Evolutionary conservation across 148 eudicot genomes (phyloP).

Genomic region (Dianthus caryophyllus): DNA sequence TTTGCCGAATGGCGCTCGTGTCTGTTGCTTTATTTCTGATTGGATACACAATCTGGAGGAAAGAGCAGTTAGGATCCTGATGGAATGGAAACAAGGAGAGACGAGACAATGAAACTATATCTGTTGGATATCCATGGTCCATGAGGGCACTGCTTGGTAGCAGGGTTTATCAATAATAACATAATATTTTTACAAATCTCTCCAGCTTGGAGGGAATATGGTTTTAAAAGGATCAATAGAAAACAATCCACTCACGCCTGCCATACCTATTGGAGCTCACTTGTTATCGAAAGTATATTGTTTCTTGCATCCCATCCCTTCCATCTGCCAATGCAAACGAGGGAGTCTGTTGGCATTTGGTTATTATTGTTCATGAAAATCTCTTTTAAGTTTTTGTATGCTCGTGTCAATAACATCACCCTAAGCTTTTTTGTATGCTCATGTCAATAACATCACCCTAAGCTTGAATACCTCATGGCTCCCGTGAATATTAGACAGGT

Average conservation of each 20-base stretch:
- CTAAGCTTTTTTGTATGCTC: background rate
- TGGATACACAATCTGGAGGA: background rate
- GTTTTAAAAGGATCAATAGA: background rate
- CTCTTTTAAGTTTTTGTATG: background rate
- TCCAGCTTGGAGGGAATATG: background rate
- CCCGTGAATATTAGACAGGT: too few species aligned
- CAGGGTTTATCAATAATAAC: background rate
- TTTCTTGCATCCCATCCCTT: background rate
- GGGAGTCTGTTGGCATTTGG: background rate
- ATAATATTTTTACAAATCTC: background rate
- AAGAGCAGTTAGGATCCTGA: too few species aligned
- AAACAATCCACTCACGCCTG: background rate
- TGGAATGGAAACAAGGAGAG: too few species aligned
- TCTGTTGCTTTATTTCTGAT: background rate
- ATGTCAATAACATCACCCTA: too few species aligned
- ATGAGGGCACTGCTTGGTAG: background rate
- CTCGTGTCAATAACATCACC: too few species aligned
- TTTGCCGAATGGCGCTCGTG: background rate
- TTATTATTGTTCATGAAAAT: background rate
- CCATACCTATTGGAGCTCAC: background rate
- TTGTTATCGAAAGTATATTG: background rate
- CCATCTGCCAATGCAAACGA: background rate
- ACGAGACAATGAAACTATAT: background rate
- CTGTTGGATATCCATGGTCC: background rate
- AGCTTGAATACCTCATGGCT: too few species aligned